These are phyloP conservation scores for Corniculantispora saksenae DNA, from an alignment of 2,329 filamentous ascomycete species.

Conservation along the genomic window DNA sequence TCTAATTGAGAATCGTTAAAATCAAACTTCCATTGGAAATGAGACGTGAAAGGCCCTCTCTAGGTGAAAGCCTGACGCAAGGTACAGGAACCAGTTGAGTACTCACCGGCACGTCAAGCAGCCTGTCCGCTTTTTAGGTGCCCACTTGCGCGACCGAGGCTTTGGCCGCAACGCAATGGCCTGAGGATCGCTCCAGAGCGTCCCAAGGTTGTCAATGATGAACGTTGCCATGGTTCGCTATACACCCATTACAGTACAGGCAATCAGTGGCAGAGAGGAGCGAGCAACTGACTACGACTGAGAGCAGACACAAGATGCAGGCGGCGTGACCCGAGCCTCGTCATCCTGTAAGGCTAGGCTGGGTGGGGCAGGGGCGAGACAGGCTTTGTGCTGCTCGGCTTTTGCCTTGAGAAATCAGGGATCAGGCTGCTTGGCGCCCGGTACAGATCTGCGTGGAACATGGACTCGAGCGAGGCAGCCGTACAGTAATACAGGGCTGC, in stretches of 20 bases:
- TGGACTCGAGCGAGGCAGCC: neutral
- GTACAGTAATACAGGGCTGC: neutral
- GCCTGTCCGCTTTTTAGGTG: constrained; percentile 4
- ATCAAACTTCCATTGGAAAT: neutral
- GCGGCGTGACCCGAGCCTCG: too few relatives aligned
- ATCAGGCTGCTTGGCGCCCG: too few relatives aligned
- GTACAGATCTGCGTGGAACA: too few relatives aligned
- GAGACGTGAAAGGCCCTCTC: neutral
- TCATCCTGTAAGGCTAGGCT: too few relatives aligned
- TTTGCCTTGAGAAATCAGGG: too few relatives aligned
- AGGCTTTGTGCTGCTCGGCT: too few relatives aligned
- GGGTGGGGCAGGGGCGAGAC: too few relatives aligned
- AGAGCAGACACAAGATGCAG: too few relatives aligned
- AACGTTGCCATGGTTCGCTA: constrained; percentile 5
- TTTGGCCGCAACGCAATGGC: neutral
- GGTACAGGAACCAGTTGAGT: neutral
- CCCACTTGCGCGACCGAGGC: constrained; percentile 1
- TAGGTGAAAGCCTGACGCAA: neutral
- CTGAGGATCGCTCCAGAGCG: neutral
- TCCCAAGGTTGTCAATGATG: neutral
- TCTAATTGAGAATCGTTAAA: neutral
- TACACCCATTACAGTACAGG: neutral
- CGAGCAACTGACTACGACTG: too few relatives aligned
- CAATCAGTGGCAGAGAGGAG: too few relatives aligned
- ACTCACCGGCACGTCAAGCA: constrained; percentile 12